Percentiles rank a stretch among this genome's conserved stretches.
Evolutionary conservation across 164 flowering plant species (phyloP).

Genomic region (Stephania yunnanensis): DNA sequence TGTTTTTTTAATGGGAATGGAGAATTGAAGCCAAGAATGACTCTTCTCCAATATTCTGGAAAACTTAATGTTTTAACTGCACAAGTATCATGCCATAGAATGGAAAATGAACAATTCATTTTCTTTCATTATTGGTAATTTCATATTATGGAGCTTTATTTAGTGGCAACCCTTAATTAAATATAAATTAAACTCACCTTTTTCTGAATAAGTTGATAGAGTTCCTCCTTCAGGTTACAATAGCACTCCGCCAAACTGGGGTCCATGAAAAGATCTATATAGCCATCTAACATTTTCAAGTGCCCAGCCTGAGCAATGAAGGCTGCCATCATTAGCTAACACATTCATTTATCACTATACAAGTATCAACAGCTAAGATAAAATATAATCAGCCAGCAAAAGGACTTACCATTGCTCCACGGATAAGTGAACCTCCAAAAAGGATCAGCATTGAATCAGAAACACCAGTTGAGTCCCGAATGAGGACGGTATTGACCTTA

Average conservation of each 20-base stretch:
- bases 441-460: slow-evolving; percentile 89
- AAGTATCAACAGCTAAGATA: not conserved
- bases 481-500: slow-evolving; percentile 83
- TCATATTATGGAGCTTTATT: too few species aligned
- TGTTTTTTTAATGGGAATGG: too few species aligned
- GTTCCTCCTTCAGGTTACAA: slow-evolving; percentile 75
- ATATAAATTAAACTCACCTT: slow-evolving; percentile 44
- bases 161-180: not conserved
- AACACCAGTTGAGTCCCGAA: slow-evolving; percentile 96
- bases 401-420: slow-evolving; percentile 55
- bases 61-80: too few species aligned
- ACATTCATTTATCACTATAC: not conserved
- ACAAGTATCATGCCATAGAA: too few species aligned
- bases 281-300: slow-evolving; percentile 86
- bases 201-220: slow-evolving; percentile 61
- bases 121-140: too few species aligned
- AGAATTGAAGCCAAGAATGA: too few species aligned
- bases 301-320: slow-evolving; percentile 65
- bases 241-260: slow-evolving; percentile 79
- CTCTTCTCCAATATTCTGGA: too few species aligned
- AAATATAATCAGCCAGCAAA: slow-evolving; percentile 7
- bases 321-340: slow-evolving; percentile 1
- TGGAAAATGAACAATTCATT: too few species aligned
- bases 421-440: slow-evolving; percentile 74
- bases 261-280: slow-evolving; percentile 89